Percentiles rank a stretch among this genome's conserved stretches.
phyloP scores from a whole-genome alignment of 139 green algal genomes.

The Desmodesmus armatus region DNA sequence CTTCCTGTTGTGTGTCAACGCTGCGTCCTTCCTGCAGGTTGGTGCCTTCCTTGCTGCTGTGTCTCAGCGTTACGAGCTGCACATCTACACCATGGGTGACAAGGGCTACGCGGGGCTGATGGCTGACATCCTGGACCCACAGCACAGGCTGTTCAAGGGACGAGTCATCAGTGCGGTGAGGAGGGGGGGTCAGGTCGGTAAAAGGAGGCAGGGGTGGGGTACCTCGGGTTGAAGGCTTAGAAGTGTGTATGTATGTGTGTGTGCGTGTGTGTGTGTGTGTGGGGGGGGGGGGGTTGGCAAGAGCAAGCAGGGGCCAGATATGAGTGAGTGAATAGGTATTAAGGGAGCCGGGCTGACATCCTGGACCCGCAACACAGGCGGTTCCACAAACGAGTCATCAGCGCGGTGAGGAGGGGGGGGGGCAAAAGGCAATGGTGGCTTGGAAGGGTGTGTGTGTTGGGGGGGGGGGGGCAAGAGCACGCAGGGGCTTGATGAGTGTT shows the following conservation, averaged over 20 bases:
- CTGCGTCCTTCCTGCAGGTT: too few relatives aligned
- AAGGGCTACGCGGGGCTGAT: constrained; percentile 88
- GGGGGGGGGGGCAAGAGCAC: not conserved
- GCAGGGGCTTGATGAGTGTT: too few relatives aligned
- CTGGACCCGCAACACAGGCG: constrained; percentile 68
- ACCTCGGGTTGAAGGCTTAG: not conserved
- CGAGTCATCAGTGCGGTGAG: constrained; percentile 66
- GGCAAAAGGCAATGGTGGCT: not conserved
- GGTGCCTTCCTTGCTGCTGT: not conserved
- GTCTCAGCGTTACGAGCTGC: constrained; percentile 82
- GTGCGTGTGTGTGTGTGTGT: too few relatives aligned
- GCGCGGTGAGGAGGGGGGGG: constrained; percentile 49
- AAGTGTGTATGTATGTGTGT: not conserved
- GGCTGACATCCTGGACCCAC: constrained; percentile 76
- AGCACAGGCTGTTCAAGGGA: constrained; percentile 62
- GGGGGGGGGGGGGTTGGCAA: not conserved
- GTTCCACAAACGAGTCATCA: constrained; percentile 66
- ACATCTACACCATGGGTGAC: constrained; percentile 98
- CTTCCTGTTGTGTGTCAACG: not conserved
- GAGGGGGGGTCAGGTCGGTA: not conserved
- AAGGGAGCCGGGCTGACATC: constrained; percentile 77
- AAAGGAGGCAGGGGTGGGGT: not conserved
- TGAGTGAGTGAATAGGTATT: too few relatives aligned
- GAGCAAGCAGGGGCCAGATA: too few relatives aligned
- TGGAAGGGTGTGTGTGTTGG: not conserved